Evolutionary conservation across 2,329 filamentous ascomycete species (phyloP).

Genomic region (Colletotrichum shisoi): DNA sequence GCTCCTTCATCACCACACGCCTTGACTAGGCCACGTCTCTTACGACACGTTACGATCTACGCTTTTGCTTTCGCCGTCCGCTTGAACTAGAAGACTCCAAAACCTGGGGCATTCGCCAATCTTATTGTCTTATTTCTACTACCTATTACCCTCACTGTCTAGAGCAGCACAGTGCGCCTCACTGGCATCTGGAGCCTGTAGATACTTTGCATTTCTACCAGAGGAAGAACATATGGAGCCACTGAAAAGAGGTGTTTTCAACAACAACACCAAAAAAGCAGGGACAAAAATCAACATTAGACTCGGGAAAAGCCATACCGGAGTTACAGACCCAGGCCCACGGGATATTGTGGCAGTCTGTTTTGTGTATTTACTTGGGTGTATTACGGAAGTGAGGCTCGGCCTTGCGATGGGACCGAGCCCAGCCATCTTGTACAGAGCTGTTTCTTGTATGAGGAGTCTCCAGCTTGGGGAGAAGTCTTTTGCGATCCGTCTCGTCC

Average conservation of each 20-base stretch:
- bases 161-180: constrained; percentile 13
- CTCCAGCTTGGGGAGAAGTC: background rate
- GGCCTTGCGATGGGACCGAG: constrained; percentile 19
- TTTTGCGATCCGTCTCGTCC: constrained; percentile 7
- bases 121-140: constrained; percentile 34
- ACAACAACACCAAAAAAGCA: background rate
- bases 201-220: constrained; percentile 15
- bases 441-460: constrained; percentile 22
- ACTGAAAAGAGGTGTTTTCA: constrained; percentile 21
- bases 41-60: constrained; percentile 31
- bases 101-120: constrained; percentile 10
- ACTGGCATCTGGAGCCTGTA: constrained; percentile 30
- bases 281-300: constrained; percentile 30
- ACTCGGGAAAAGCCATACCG: constrained; percentile 30
- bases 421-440: constrained; percentile 31
- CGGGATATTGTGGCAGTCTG: constrained; percentile 26
- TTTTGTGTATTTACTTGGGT: constrained; percentile 34
- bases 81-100: constrained; percentile 11
- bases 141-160: constrained; percentile 31
- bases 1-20: constrained; percentile 33
- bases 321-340: constrained; percentile 35
- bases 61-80: constrained; percentile 15
- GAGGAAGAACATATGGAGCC: constrained; percentile 30
- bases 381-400: constrained; percentile 26
- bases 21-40: constrained; percentile 34